Percentiles rank a stretch among this genome's conserved stretches.
phyloP scores from a whole-genome alignment of 1,284 basidiomycete species.

The Ustilago hordei region DNA sequence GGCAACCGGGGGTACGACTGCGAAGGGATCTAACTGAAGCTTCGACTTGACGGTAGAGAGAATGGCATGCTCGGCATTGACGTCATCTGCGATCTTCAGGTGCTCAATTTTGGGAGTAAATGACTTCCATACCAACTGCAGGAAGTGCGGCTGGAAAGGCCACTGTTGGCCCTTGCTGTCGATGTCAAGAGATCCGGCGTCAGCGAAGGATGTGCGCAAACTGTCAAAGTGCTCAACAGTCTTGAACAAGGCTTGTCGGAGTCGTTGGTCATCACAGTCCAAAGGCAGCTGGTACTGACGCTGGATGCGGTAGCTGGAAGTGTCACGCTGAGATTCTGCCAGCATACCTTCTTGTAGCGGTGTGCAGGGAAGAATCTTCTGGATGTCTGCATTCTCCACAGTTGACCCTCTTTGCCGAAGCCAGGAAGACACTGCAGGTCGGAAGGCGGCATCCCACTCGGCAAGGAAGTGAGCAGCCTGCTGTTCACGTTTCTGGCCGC shows the following conservation, averaged over 20 bases:
- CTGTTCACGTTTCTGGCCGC: constrained; percentile 26
- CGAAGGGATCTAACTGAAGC: constrained; percentile 31
- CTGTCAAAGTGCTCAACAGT: constrained; percentile 45
- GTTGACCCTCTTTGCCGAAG: constrained; percentile 8
- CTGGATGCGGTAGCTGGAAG: constrained; percentile 56
- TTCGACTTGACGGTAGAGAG: constrained; percentile 8
- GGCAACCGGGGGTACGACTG: constrained; percentile 28
- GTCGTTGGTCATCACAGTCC: constrained; percentile 28
- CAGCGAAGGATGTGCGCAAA: constrained; percentile 61
- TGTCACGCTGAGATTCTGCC: constrained; percentile 58
- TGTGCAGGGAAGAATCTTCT: constrained; percentile 53
- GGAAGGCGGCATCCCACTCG: constrained; percentile 31
- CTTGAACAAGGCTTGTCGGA: constrained; percentile 36
- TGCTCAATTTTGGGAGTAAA: constrained; percentile 14
- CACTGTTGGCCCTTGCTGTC: constrained; percentile 7
- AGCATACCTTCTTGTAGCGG: constrained; percentile 66
- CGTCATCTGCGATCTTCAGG: constrained; percentile 11
- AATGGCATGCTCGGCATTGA: constrained; percentile 20
- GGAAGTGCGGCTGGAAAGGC: constrained; percentile 47
- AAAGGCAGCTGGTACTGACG: constrained; percentile 60
- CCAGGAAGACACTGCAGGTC: constrained; percentile 26
- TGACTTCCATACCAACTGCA: constrained; percentile 48
- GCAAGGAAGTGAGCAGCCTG: constrained; percentile 28
- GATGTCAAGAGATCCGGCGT: constrained; percentile 32
- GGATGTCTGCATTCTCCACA: constrained; percentile 7